Evolutionary conservation across 106 monocot species (phyloP).

Genomic region (Dendrobium nobile): DNA sequence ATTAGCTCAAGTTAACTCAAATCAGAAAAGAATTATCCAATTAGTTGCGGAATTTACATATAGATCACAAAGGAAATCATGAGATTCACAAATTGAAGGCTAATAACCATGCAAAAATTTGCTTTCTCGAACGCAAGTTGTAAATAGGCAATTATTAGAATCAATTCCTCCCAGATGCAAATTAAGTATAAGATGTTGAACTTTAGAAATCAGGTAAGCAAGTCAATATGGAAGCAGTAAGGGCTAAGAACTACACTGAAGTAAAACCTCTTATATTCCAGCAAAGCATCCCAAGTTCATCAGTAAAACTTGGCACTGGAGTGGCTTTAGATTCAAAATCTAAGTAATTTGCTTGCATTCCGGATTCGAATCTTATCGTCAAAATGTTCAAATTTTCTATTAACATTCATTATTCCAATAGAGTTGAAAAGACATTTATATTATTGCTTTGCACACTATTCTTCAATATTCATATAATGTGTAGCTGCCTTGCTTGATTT

Average conservation of each 20-base stretch:
- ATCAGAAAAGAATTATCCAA: no score
- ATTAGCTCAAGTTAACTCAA: no score
- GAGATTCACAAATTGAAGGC: no score
- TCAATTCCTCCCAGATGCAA: slow-evolving; percentile 32
- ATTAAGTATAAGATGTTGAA: not conserved
- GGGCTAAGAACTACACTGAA: slow-evolving; percentile 14
- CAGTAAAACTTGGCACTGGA: not conserved
- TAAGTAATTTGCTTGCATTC: slow-evolving; percentile 9
- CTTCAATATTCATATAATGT: not conserved
- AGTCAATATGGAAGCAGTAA: slow-evolving; percentile 29
- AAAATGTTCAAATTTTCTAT: not conserved
- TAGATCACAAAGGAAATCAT: no score
- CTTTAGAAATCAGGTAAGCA: not conserved
- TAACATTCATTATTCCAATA: not conserved
- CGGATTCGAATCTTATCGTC: not conserved
- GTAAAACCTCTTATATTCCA: slow-evolving; percentile 3
- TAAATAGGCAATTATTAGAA: slow-evolving; percentile 16
- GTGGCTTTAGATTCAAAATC: slow-evolving; percentile 2
- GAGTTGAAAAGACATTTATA: not conserved
- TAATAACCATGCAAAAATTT: no score
- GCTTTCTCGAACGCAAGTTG: not conserved
- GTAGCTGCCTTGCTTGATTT: not conserved
- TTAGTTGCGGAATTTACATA: no score
- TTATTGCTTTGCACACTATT: not conserved
- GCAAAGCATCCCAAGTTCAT: slow-evolving; percentile 14